Conservation (phyloP, 2,329 filamentous ascomycete genomes). For the Scedosporium apiospermum region DNA sequence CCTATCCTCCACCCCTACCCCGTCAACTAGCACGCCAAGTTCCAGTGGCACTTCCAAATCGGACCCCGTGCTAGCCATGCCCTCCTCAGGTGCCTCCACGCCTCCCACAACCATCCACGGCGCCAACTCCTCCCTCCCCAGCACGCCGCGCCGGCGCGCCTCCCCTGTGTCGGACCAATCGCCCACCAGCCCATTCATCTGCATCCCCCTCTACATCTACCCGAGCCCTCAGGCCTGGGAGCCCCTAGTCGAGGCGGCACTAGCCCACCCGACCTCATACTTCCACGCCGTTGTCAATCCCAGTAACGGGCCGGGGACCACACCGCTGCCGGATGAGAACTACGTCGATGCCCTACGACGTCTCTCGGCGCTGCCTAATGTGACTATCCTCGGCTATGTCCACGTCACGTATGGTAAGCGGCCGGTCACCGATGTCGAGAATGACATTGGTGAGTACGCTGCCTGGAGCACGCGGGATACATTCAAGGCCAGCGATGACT, state of each 20-base stretch:
- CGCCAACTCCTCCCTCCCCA: background rate
- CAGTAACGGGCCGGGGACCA: slow-evolving; percentile 18
- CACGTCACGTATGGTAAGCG: slow-evolving; percentile 20
- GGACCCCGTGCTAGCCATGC: background rate
- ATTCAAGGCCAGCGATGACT: background rate
- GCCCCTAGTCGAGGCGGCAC: slow-evolving; percentile 17
- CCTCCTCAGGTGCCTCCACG: background rate
- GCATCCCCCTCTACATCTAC: slow-evolving; percentile 25
- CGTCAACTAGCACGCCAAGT: background rate
- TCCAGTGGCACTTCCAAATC: background rate
- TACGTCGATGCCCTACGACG: slow-evolving; percentile 16
- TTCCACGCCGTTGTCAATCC: slow-evolving; percentile 23
- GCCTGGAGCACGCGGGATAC: slow-evolving; percentile 29
- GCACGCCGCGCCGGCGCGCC: background rate
- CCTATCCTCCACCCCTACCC: background rate
- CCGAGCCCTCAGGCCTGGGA: slow-evolving; percentile 18
- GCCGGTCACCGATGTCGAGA: slow-evolving; percentile 10
- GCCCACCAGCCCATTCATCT: slow-evolving; percentile 13
- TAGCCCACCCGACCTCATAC: slow-evolving; percentile 13
- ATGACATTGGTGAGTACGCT: slow-evolving; percentile 34
- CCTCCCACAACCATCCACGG: background rate
- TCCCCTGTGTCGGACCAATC: background rate
- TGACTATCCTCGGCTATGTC: slow-evolving; percentile 21
- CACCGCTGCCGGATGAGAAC: slow-evolving; percentile 17
- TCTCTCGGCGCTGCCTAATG: slow-evolving; percentile 15